Evolutionary conservation across 495 filamentous ascomycete species (phyloP).

Genomic region (Lasiosphaeria hispida): DNA sequence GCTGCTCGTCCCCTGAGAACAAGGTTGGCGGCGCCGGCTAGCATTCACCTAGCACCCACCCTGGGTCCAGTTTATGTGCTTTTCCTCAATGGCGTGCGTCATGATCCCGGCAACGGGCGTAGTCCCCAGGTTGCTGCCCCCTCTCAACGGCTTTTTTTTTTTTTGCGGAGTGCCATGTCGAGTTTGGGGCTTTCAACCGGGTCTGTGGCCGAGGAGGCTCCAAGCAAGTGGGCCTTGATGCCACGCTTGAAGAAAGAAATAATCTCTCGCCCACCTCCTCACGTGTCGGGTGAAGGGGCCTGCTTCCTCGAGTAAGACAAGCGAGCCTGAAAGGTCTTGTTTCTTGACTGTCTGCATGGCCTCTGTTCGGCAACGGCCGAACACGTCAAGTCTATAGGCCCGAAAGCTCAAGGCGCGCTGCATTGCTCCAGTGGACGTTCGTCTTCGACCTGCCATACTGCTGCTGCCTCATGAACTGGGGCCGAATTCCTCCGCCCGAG

Average conservation of each 20-base stretch:
- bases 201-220: slow-evolving; percentile 14
- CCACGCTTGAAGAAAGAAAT: slow-evolving; percentile 10
- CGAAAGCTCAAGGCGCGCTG: slow-evolving; percentile 25
- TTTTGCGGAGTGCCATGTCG: slow-evolving; percentile 7
- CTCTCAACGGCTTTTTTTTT: slow-evolving; percentile 10
- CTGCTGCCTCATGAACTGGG: slow-evolving; percentile 5
- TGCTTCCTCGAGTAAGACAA: slow-evolving; percentile 21
- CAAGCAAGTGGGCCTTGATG: slow-evolving; percentile 8
- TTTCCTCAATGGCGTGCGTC: slow-evolving; percentile 11
- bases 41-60: background rate
- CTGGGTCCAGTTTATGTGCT: slow-evolving; percentile 9
- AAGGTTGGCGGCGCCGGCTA: background rate
- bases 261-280: slow-evolving; percentile 15
- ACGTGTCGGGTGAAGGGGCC: slow-evolving; percentile 28
- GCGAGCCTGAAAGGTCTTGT: slow-evolving; percentile 26
- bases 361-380: slow-evolving; percentile 36
- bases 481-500: slow-evolving; percentile 2
- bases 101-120: slow-evolving; percentile 21
- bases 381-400: slow-evolving; percentile 32
- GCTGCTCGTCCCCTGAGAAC: background rate
- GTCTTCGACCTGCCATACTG: slow-evolving; percentile 15
- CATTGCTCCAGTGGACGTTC: slow-evolving; percentile 13
- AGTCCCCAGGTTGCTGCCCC: slow-evolving; percentile 8
- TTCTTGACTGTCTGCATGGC: slow-evolving; percentile 26
- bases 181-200: slow-evolving; percentile 9